Evolutionary conservation across 2,329 filamentous ascomycete species (phyloP).

Genomic region (Boeremia exigua): DNA sequence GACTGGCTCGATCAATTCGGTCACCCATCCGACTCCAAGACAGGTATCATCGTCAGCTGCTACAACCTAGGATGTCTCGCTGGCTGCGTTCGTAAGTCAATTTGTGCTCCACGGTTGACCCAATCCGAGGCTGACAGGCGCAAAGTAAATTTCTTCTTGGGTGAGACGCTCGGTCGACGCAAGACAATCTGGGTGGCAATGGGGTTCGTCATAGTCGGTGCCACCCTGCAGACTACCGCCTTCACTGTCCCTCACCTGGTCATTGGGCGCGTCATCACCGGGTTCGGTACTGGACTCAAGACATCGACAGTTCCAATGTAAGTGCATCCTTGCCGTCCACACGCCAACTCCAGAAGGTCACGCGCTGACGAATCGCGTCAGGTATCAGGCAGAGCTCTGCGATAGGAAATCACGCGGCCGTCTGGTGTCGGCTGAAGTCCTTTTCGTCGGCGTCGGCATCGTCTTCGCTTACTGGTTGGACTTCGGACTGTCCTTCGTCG

Average conservation of each 20-base stretch:
- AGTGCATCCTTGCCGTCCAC: background rate
- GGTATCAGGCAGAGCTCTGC: constrained; percentile 48
- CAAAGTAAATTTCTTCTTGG: background rate
- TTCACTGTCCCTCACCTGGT: constrained; percentile 26
- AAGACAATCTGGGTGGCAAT: constrained; percentile 15
- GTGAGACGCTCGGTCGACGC: background rate
- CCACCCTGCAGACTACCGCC: constrained; percentile 43
- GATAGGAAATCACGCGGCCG: constrained; percentile 43
- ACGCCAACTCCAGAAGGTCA: too few species aligned
- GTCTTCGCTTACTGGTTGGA: constrained; percentile 47
- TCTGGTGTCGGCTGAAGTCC: constrained; percentile 47
- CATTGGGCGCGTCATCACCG: constrained; percentile 18
- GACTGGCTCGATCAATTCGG: constrained; percentile 53
- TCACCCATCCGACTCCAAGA: constrained; percentile 45
- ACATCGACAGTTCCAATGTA: constrained; percentile 48
- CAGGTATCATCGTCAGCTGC: constrained; percentile 53
- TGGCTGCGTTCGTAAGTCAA: constrained; percentile 37
- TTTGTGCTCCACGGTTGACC: constrained; percentile 14
- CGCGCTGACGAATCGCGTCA: background rate
- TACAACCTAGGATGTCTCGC: constrained; percentile 54
- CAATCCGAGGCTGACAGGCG: constrained; percentile 3
- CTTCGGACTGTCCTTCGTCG: constrained; percentile 23
- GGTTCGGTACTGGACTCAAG: constrained; percentile 25
- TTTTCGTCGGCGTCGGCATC: constrained; percentile 46
- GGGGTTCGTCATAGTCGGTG: constrained; percentile 34